phyloP scores from a whole-genome alignment of 768 basidiomycete genomes.

The Leccinellum albellum region DNA sequence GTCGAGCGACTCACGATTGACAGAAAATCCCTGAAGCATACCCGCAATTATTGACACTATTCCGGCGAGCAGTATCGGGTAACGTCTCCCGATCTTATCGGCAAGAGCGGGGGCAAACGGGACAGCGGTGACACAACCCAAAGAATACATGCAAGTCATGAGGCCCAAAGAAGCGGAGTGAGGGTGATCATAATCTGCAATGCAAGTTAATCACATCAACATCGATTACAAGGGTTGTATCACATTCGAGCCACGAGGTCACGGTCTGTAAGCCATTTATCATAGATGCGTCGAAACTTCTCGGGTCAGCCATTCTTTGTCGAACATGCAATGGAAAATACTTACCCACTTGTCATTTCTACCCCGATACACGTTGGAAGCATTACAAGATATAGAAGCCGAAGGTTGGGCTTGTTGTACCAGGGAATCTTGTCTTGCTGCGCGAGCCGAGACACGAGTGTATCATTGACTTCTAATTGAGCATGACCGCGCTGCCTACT shows the following conservation, averaged over 20 bases:
- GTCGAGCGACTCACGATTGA: neutral
- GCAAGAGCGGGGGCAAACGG: neutral
- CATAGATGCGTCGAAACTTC: slow-evolving; percentile 45
- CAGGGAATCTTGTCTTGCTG: neutral
- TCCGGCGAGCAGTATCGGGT: slow-evolving; percentile 23
- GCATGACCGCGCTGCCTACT: neutral
- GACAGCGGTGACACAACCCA: neutral
- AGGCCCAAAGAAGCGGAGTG: slow-evolving; percentile 31
- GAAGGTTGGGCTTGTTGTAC: neutral
- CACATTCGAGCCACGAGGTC: slow-evolving; percentile 53
- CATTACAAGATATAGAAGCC: neutral
- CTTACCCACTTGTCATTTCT: neutral
- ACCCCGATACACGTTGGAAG: neutral
- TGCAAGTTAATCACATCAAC: neutral
- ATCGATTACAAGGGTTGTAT: slow-evolving; percentile 7
- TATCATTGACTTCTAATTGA: neutral
- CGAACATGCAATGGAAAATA: neutral
- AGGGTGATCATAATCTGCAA: slow-evolving; percentile 51
- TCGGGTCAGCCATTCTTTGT: neutral
- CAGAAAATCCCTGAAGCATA: slow-evolving; percentile 2
- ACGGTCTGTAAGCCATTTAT: slow-evolving; percentile 61
- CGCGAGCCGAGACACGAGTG: neutral
- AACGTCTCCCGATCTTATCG: neutral
- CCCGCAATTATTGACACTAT: neutral
- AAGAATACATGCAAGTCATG: neutral